Evolutionary conservation across 2,329 filamentous ascomycete species (phyloP).

Genomic region (Scytalidium sp.): DNA sequence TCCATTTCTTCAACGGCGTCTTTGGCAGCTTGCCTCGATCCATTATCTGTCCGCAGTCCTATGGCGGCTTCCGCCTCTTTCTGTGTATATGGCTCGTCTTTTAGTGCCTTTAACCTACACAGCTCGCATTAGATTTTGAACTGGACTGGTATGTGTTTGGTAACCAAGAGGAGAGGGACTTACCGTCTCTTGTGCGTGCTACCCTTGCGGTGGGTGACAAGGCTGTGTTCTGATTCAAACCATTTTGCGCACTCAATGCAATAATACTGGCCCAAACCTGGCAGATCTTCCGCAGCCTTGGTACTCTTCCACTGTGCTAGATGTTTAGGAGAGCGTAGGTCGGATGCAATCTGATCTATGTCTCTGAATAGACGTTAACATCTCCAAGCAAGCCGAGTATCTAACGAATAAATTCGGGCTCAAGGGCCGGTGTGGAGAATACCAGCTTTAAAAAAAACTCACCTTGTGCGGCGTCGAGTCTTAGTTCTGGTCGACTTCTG

Average conservation of each 20-base stretch:
- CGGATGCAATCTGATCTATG: conserved; percentile 86
- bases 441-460: conserved; percentile 21
- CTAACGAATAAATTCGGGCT: not conserved
- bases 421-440: not conserved
- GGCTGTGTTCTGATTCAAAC: conserved; percentile 82
- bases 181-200: conserved; percentile 94
- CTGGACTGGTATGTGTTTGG: not conserved
- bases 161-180: conserved; percentile 11
- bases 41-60: conserved; percentile 70
- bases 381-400: not conserved
- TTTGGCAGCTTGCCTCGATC: conserved; percentile 34
- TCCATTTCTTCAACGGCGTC: conserved; percentile 32
- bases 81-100: conserved; percentile 82
- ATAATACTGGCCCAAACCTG: conserved; percentile 81
- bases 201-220: conserved; percentile 73
- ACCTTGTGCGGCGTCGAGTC: conserved; percentile 71
- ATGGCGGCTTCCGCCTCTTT: conserved; percentile 80
- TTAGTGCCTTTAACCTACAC: conserved; percentile 72
- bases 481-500: conserved; percentile 68
- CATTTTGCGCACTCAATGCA: conserved; percentile 94
- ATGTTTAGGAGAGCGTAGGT: conserved; percentile 76
- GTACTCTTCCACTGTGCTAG: conserved; percentile 74
- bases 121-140: not conserved
- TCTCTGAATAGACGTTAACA: conserved; percentile 54
- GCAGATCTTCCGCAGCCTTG: conserved; percentile 82